Evolutionary conservation across 2,329 filamentous ascomycete species (phyloP).

Genomic region (Pestalotiopsis sp.): DNA sequence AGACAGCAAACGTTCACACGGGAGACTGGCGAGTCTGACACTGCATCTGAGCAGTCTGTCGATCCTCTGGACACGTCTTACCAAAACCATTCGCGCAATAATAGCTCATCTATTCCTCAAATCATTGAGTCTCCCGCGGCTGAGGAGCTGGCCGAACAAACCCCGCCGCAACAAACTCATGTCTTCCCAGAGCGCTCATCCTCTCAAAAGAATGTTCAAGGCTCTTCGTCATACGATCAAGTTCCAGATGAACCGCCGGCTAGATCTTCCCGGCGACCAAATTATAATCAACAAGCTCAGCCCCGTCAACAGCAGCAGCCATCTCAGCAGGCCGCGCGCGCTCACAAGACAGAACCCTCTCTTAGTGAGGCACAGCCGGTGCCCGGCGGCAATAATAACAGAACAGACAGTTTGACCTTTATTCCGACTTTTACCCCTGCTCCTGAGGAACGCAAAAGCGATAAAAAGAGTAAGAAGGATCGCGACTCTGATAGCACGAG

Average conservation of each 20-base stretch:
- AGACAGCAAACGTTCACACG: slow-evolving; percentile 53
- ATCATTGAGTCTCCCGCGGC: slow-evolving; percentile 68
- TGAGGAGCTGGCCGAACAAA: slow-evolving; percentile 37
- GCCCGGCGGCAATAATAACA: slow-evolving; percentile 66
- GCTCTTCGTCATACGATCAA: slow-evolving; percentile 51
- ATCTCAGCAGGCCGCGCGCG: slow-evolving; percentile 25
- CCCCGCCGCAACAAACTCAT: slow-evolving; percentile 26
- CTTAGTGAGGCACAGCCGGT: slow-evolving; percentile 73
- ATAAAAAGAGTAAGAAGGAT: slow-evolving; percentile 74
- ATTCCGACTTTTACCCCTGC: slow-evolving; percentile 68
- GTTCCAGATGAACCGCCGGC: slow-evolving; percentile 47
- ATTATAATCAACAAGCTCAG: slow-evolving; percentile 28
- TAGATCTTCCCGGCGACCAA: slow-evolving; percentile 47
- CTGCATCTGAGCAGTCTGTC: slow-evolving; percentile 21
- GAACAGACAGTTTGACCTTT: slow-evolving; percentile 76
- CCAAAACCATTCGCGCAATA: slow-evolving; percentile 22
- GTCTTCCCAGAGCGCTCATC: slow-evolving; percentile 58
- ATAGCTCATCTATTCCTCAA: slow-evolving; percentile 48
- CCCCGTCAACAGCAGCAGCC: slow-evolving; percentile 20
- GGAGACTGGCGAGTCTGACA: slow-evolving; percentile 36
- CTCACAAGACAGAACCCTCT: slow-evolving; percentile 46
- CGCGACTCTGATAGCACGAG: slow-evolving; percentile 50
- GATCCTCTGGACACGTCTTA: slow-evolving; percentile 23
- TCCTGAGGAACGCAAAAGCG: slow-evolving; percentile 70
- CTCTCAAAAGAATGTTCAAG: slow-evolving; percentile 50